A percentile compares a stretch with the other conserved stretches of the same genome.
These are phyloP conservation scores for Malassezia globosa DNA, from an alignment of 1,284 basidiomycete species.

Conservation along the genomic window DNA sequence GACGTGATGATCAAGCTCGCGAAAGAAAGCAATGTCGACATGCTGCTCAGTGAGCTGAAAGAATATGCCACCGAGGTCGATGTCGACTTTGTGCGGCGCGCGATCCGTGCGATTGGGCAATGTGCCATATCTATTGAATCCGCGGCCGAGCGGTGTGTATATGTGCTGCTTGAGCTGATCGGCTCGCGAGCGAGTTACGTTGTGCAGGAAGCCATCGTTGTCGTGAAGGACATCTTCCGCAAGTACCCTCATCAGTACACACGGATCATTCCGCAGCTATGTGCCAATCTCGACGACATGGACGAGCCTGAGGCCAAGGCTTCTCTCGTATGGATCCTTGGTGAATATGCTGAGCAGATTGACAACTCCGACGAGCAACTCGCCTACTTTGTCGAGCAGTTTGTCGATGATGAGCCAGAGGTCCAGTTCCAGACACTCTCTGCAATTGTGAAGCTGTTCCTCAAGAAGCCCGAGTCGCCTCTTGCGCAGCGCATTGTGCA, in stretches of 20 bases:
- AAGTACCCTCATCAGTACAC: slow-evolving; percentile 97
- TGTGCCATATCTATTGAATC: slow-evolving; percentile 88
- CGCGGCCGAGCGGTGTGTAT: slow-evolving; percentile 86
- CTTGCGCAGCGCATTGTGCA: slow-evolving; percentile 69
- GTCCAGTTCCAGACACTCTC: slow-evolving; percentile 92
- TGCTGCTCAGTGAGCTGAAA: slow-evolving; percentile 84
- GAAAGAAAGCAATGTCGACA: slow-evolving; percentile 80
- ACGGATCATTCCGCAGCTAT: slow-evolving; percentile 86
- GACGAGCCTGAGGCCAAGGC: slow-evolving; percentile 98
- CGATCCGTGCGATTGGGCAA: slow-evolving; percentile 88
- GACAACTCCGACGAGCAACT: slow-evolving; percentile 89
- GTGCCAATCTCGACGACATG: slow-evolving; percentile 85
- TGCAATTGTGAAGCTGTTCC: slow-evolving; percentile 89
- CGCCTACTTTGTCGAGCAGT: slow-evolving; percentile 76
- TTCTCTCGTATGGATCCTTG: slow-evolving; percentile 95
- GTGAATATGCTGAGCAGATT: slow-evolving; percentile 92
- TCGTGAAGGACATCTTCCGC: slow-evolving; percentile 99
- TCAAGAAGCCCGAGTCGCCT: slow-evolving; percentile 81
- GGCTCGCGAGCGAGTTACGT: slow-evolving; percentile 88
- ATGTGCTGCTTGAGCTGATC: slow-evolving; percentile 81
- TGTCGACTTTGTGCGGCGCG: slow-evolving; percentile 90
- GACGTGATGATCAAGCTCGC: slow-evolving; percentile 97
- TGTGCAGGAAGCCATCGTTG: slow-evolving; percentile 93
- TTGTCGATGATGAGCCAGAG: slow-evolving; percentile 83
- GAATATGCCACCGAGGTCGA: slow-evolving; percentile 98